Evolutionary conservation across 2,329 filamentous ascomycete genomes (phyloP).

Genomic region (Sporothrix pseudoabietina): DNA sequence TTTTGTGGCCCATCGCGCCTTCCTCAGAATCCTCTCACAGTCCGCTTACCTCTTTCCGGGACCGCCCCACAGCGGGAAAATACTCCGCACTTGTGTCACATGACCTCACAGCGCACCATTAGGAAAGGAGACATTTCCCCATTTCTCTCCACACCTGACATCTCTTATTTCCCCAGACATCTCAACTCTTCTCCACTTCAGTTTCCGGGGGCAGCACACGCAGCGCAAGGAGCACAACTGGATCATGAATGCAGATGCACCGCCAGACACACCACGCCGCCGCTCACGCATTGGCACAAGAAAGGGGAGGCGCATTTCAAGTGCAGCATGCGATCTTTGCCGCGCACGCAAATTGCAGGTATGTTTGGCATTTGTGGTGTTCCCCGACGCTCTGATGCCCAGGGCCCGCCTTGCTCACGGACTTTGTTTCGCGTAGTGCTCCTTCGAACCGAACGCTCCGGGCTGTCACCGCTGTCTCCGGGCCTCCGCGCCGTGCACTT

Average conservation of each 20-base stretch:
- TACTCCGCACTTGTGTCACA: neutral
- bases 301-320: constrained; percentile 17
- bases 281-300: constrained; percentile 23
- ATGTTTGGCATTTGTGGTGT: neutral
- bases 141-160: constrained; percentile 8
- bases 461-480: constrained; percentile 9
- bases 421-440: constrained; percentile 19
- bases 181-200: constrained; percentile 1
- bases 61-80: neutral
- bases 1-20: neutral
- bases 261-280: constrained; percentile 15
- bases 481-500: constrained; percentile 14
- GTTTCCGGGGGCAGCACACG: neutral
- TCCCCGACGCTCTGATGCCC: neutral
- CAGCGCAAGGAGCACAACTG: neutral
- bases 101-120: neutral
- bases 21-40: neutral
- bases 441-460: constrained; percentile 13
- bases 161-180: constrained; percentile 17
- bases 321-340: constrained; percentile 19
- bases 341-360: constrained; percentile 21
- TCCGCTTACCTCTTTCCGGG: constrained; percentile 10
- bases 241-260: constrained; percentile 12
- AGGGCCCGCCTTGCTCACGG: neutral
- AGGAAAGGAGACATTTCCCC: neutral